Conservation (phyloP, 768 basidiomycete species). For the Leccinum sublutescens region DNA sequence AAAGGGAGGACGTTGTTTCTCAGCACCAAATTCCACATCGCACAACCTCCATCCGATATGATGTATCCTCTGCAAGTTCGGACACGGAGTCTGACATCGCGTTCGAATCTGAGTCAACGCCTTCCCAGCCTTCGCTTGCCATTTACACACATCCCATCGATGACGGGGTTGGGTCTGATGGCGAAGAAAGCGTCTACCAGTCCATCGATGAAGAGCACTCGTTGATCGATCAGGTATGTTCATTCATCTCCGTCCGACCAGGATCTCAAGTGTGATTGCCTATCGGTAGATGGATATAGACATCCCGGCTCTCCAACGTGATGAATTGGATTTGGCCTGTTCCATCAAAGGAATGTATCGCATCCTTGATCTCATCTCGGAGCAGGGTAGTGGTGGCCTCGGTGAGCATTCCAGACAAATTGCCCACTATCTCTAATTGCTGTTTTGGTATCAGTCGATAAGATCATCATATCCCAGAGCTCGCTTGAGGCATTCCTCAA, state of each 20-base stretch:
- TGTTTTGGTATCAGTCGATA: slow-evolving; percentile 46
- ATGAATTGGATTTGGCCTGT: slow-evolving; percentile 22
- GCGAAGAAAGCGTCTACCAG: slow-evolving; percentile 15
- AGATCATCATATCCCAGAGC: slow-evolving; percentile 57
- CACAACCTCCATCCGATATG: not conserved
- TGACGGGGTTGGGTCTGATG: slow-evolving; percentile 3
- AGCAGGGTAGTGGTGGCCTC: slow-evolving; percentile 49
- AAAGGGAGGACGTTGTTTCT: not conserved
- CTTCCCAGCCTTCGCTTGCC: slow-evolving; percentile 1
- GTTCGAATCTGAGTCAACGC: slow-evolving; percentile 2
- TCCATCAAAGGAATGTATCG: slow-evolving; percentile 49
- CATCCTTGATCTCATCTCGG: slow-evolving; percentile 52
- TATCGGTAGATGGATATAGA: slow-evolving; percentile 22
- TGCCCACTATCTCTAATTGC: not conserved
- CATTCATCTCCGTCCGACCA: not conserved
- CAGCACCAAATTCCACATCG: not conserved
- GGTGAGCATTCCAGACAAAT: slow-evolving; percentile 33
- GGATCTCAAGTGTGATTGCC: not conserved
- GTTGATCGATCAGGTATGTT: slow-evolving; percentile 12
- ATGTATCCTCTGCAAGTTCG: slow-evolving; percentile 3
- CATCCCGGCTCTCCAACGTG: slow-evolving; percentile 4
- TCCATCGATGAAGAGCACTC: slow-evolving; percentile 11
- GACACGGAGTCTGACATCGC: not conserved
- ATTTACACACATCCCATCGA: not conserved
- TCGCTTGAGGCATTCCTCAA: slow-evolving; percentile 51